Evolutionary conservation across 225 moss, liverwort and hornwort genomes (phyloP).

Genomic region (Pseudisothecium myosuroides): DNA sequence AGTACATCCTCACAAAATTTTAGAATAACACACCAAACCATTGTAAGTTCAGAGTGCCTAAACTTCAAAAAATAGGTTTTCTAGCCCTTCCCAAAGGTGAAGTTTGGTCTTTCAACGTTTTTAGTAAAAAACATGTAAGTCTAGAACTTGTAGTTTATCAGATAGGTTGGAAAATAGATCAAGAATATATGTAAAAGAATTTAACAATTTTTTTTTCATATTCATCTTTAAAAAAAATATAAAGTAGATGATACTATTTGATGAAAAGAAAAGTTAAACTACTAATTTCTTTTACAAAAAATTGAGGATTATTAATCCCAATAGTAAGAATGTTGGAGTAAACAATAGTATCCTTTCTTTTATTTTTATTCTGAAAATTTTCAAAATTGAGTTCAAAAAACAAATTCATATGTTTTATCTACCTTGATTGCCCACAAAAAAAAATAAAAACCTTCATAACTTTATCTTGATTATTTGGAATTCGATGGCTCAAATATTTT

Average conservation of each 20-base stretch:
- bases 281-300: background rate
- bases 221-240: background rate
- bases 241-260: background rate
- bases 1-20: rapidly evolving
- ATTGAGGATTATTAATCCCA: background rate
- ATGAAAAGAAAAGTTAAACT: background rate
- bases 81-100: background rate
- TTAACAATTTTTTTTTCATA: too few species aligned
- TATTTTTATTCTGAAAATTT: background rate
- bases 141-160: background rate
- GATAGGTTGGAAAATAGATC: background rate
- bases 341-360: background rate
- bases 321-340: background rate
- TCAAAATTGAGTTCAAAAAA: background rate
- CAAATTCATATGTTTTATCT: background rate
- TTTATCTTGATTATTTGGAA: background rate
- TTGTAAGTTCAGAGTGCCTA: background rate
- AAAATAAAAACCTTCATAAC: background rate
- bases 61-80: background rate
- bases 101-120: background rate
- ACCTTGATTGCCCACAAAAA: background rate
- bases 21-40: background rate
- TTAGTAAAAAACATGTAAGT: background rate
- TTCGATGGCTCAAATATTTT: background rate
- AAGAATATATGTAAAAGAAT: background rate